Evolutionary conservation across 495 filamentous ascomycete genomes (phyloP), one percentile per base, ranked within the genome.

Genomic region (Hyaloscypha bicolor): DNA sequence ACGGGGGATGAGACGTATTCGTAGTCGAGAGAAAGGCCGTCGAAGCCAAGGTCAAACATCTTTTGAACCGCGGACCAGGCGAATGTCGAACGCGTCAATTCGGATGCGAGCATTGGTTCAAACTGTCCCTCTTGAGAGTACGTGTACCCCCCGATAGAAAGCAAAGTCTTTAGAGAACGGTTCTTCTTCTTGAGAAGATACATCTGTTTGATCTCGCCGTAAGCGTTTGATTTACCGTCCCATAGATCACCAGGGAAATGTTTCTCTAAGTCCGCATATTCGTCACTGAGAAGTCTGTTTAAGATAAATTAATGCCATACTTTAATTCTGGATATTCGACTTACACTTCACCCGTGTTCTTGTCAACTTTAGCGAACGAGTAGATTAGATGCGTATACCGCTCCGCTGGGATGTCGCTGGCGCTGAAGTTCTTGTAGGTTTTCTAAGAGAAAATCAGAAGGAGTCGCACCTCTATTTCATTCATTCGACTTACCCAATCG

Each of bases 81-180:
- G 78, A 96, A 95, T 2, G 58, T 83, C n/a, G 79, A 73, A 48
- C 85, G 83, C 22, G 79, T 84, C 6, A 75, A 72, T 1, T 80
- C 77, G 5, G 86, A 88, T 29, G 81, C 83, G n/a, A 89, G 83
- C 0, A 91, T 89, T 6, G 82, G 79, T 1, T 91, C 80, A 72
- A 98, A 96, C 76, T 92, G 92, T 31, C 25, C 25, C 25, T 25
- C 25, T 2, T 25, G 53, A 0, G 3, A 91, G 92, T 75, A 93
- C 96, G 91, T 94, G 90, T 91, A 96, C 29, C 94, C 95, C 62
- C 94, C 94, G 69, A 98, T 94, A 52, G 88, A 92, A 8, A 97
- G 87, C 16, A 96, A 80, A 5, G 91, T 83, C 78, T 97, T 97
- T n/a, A 98, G 76, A 66, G 94, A 85, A 52, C 93, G 87, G 77